Percentiles rank a stretch among this genome's conserved stretches.
Evolutionary conservation across 768 basidiomycete genomes (phyloP).

Genomic region (Mycena vulgaris): DNA sequence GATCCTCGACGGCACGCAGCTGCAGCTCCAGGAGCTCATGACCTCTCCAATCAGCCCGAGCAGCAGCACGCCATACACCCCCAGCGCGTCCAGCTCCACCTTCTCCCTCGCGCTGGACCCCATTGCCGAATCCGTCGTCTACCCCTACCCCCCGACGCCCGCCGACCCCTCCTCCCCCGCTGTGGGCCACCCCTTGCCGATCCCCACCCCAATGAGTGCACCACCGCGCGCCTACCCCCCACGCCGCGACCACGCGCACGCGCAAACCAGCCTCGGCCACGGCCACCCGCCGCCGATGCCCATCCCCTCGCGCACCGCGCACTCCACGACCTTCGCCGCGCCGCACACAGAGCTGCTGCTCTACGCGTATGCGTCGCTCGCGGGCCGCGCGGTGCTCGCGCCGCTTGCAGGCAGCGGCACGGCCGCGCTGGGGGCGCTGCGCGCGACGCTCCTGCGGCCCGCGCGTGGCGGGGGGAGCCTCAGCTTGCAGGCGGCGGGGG

Average conservation of each 20-base stretch:
- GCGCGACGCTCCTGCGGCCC: slow-evolving; percentile 65
- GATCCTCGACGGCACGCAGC: slow-evolving; percentile 64
- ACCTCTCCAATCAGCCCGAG: slow-evolving; percentile 45
- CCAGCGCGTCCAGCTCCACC: slow-evolving; percentile 62
- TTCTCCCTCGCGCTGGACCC: slow-evolving; percentile 66
- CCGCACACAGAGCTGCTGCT: slow-evolving; percentile 79
- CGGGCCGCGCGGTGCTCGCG: slow-evolving; percentile 75
- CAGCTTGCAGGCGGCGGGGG: slow-evolving; percentile 29
- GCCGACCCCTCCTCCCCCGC: slow-evolving; percentile 52
- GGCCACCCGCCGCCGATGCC: slow-evolving; percentile 56
- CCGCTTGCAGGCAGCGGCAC: slow-evolving; percentile 57
- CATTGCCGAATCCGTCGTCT: slow-evolving; percentile 56
- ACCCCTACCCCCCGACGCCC: slow-evolving; percentile 54
- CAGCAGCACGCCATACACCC: slow-evolving; percentile 48
- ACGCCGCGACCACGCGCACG: slow-evolving; percentile 8
- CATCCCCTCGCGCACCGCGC: slow-evolving; percentile 55
- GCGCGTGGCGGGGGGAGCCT: slow-evolving; percentile 44
- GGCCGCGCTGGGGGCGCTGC: slow-evolving; percentile 61
- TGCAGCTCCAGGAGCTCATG: slow-evolving; percentile 51
- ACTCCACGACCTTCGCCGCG: slow-evolving; percentile 61
- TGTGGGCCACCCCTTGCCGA: slow-evolving; percentile 34
- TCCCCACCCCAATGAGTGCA: slow-evolving; percentile 24
- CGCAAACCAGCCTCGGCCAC: slow-evolving; percentile 56
- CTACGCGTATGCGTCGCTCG: slow-evolving; percentile 88
- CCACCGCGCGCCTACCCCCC: slow-evolving; percentile 47